Evolutionary conservation across 176 grass and related monocot species (phyloP), one percentile per base, ranked within the genome.

Genomic region (Puya raimondii): DNA sequence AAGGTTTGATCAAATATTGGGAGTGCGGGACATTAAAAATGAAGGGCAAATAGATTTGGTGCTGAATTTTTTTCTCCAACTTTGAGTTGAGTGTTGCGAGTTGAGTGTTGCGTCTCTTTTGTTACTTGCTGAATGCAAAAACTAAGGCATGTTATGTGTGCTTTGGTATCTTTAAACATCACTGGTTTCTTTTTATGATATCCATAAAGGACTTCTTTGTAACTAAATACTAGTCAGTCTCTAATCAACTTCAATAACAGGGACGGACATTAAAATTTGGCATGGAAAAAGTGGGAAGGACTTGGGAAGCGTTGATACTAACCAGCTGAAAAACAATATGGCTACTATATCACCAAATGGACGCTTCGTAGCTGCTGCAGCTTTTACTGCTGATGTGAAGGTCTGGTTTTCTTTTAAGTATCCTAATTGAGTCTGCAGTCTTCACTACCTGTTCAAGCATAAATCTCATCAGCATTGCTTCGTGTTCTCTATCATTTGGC

Each of bases 301-400:
- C 61, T 73, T 99, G 49, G 94, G 89, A 86, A 71, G 78, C 53
- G 90, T 93, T 75, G 90, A 99, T 48, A 86, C 94, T 25, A 99
- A 91, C 77, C 94, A 99, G 64, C 77, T 99, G 33, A 99, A 97
- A 83, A 99, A 99, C 65, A 99, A 99, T 71, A 99, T 99, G 94
- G 89, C 87, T 91, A 64, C 77, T 58, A 80, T 93, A 82, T 99
- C 94, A 12, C 84, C 87, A 73, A 99, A 99, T 81, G 94, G 89
- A 1, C 90, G 87, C 68, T 93, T 93, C 80, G 83, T 99, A 86
- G 90, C 90, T 84, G 94, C 94, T 42, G 89, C 94, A 64, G 94
- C 94, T 70, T 99, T 99, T 78, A 91, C 94, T 68, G 94, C 94
- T 75, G 94, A 93, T 76, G 90, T 99, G 42, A 99, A 99, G 87